Conservation (phyloP, 331 rosid species). For the Cydonia oblonga region DNA sequence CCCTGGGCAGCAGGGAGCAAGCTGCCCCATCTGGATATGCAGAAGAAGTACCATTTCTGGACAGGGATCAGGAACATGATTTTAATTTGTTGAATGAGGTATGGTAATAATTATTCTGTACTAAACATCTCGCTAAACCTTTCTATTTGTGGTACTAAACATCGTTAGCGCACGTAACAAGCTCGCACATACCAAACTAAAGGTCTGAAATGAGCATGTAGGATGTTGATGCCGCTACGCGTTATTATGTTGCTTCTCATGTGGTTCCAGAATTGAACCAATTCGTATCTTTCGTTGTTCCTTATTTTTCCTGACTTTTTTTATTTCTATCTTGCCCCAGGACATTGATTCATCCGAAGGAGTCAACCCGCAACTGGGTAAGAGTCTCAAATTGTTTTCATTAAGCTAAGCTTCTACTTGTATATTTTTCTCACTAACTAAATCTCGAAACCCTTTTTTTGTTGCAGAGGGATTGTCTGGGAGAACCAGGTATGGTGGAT, state of each 20-base stretch:
- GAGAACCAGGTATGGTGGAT: conserved; percentile 54
- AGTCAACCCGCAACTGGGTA: conserved; percentile 27
- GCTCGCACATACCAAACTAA: background rate
- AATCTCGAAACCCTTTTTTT: conserved; percentile 16
- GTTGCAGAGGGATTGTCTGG: conserved; percentile 57
- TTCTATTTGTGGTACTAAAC: background rate
- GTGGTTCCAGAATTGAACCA: background rate
- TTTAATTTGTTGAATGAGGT: conserved; percentile 41
- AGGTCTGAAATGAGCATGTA: background rate
- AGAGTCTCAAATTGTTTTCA: conserved; percentile 27
- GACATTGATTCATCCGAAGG: conserved; percentile 28
- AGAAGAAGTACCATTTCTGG: conserved; percentile 6
- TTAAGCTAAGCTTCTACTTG: conserved; percentile 1
- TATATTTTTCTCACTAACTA: conserved; percentile 2
- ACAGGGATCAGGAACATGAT: conserved; percentile 24
- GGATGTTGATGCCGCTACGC: background rate
- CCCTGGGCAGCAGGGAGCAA: conserved; percentile 5
- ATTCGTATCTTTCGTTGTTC: background rate
- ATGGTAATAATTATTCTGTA: conserved; percentile 1
- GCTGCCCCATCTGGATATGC: conserved; percentile 12
- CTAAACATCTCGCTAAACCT: background rate
- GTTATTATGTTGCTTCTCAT: background rate
- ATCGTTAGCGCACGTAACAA: background rate
- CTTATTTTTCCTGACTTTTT: background rate
- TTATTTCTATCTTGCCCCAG: conserved; percentile 20